Base-by-base conservation (phyloP, 495 filamentous ascomycete species). In the Jackrogersella minutella region DNA sequence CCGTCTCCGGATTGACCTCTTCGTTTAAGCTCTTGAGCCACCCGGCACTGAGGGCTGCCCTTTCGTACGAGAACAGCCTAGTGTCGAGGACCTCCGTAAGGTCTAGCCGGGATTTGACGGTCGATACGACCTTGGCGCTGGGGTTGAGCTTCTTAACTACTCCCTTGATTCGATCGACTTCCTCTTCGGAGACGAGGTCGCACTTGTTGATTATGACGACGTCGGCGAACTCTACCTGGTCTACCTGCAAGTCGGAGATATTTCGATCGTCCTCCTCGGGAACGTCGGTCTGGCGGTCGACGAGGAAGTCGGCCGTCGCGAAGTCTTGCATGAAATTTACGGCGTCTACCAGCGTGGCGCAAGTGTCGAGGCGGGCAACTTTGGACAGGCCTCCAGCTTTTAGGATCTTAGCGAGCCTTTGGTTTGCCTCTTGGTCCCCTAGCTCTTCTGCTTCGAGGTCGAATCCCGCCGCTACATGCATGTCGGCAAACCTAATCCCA, bases 161-260 rank as follows among this genome's bases (percentile, higher is more conserved):
- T 4, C 78, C 77, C 17, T 72, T 61, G 66, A 86, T 82, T 26
- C 76, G 76, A 8, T 76, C 54, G 5, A 74, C 67, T 7, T 74
- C 77, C 11, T 76, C 64, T 58, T 76, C 64, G 22, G 80, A 49
- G 74, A 77, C 74, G 8, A 75, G 43, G 28, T 76, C 73, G 22
- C 58, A 66, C 72, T 88, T 88, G 66, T 88, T 87, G 28, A 87
- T 62, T 26, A 88, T 75, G 10, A 88, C 74, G 2, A 88, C 84
- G 51, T 88, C 83, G 4, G 85, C 84, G 55, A 88, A 88, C 67
- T 88, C 85, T 41, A 88, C 85, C 62, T 88, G 85, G 55, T 88
- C 85, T 0, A 86, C 84, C 75, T 86, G 84, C 1, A 87, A 78
- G 52, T 88, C 84, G 10, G 84, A 86, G 40, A 87, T 85, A 0